Evolutionary conservation across 331 rosid genomes (phyloP).

Genomic region (Acacia pycnantha): DNA sequence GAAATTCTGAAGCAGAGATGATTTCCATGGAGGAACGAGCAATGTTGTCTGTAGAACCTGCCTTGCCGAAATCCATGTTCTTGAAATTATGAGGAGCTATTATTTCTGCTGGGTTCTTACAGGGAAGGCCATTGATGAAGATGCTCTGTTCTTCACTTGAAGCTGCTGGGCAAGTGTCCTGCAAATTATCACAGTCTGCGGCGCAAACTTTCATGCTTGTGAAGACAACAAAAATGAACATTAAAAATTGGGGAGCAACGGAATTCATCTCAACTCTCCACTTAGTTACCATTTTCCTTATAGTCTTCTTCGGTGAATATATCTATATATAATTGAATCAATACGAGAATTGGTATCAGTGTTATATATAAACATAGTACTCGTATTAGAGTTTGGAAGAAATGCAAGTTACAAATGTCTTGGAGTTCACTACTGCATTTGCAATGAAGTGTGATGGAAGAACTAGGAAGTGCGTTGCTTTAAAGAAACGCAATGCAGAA

Average conservation of each 20-base stretch:
- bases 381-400: slow-evolving; percentile 53
- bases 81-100: slow-evolving; percentile 58
- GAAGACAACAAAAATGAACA: slow-evolving; percentile 28
- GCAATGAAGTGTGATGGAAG: slow-evolving; percentile 32
- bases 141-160: slow-evolving; percentile 21
- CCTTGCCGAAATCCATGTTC: slow-evolving; percentile 40
- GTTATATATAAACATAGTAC: background rate
- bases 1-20: slow-evolving; percentile 54
- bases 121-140: slow-evolving; percentile 72
- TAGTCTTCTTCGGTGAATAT: background rate
- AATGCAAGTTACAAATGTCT: slow-evolving; percentile 54
- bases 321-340: background rate
- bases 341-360: background rate
- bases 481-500: slow-evolving; percentile 41
- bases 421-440: slow-evolving; percentile 85
- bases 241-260: slow-evolving; percentile 9
- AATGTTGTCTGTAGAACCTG: slow-evolving; percentile 41
- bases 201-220: slow-evolving; percentile 23
- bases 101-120: slow-evolving; percentile 51
- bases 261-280: slow-evolving; percentile 31
- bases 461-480: slow-evolving; percentile 53
- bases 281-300: background rate
- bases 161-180: slow-evolving; percentile 63
- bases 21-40: slow-evolving; percentile 42
- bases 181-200: slow-evolving; percentile 54